phyloP scores from a whole-genome alignment of 75 land plant genomes.

The Selaginella moellendorffii region DNA sequence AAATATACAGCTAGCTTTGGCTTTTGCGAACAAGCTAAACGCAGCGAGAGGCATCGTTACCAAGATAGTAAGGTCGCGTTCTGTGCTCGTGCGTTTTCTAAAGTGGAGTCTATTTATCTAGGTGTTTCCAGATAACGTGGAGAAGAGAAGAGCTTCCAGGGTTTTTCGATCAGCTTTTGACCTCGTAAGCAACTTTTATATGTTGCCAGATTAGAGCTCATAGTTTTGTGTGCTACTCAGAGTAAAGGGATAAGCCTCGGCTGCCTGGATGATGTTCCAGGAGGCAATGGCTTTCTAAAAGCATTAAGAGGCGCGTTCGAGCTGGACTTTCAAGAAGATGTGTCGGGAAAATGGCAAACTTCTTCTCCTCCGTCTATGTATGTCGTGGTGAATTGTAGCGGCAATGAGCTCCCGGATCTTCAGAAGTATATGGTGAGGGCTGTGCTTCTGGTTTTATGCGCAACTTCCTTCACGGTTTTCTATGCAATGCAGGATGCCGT shows the following conservation, averaged over 20 bases:
- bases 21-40: slow-evolving; percentile 57
- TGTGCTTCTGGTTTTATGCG: background rate
- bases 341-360: slow-evolving; percentile 16
- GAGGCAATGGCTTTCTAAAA: slow-evolving; percentile 51
- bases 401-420: slow-evolving; percentile 64
- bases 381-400: slow-evolving; percentile 77
- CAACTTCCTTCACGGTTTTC: background rate
- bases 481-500: slow-evolving; percentile 43
- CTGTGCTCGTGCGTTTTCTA: background rate
- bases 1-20: slow-evolving; percentile 83
- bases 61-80: slow-evolving; percentile 50
- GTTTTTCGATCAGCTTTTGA: slow-evolving; percentile 73
- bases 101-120: slow-evolving; percentile 12
- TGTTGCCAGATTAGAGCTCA: too few relatives aligned
- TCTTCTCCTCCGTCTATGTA: slow-evolving; percentile 36
- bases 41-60: slow-evolving; percentile 40
- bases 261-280: slow-evolving; percentile 75
- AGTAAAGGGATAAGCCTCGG: slow-evolving; percentile 54
- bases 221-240: slow-evolving; percentile 31
- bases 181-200: slow-evolving; percentile 30
- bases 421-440: slow-evolving; percentile 91
- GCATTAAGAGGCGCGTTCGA: slow-evolving; percentile 68
- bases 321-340: slow-evolving; percentile 78
- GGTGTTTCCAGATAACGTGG: slow-evolving; percentile 96
- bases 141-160: slow-evolving; percentile 71